phyloP scores from a whole-genome alignment of 148 eudicot genomes.

The Beta vulgaris region DNA sequence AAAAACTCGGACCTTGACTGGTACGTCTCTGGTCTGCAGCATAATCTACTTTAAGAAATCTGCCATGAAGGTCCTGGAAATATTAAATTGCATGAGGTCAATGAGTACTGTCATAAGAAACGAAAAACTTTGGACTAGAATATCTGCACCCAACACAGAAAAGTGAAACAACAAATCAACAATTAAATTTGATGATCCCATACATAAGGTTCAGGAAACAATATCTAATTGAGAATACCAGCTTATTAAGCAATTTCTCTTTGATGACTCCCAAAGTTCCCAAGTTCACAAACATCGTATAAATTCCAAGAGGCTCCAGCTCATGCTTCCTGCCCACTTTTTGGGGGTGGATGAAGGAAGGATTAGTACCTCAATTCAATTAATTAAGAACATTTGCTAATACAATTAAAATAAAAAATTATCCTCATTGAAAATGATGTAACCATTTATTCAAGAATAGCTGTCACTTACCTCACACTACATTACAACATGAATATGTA shows the following conservation, averaged over 20 bases:
- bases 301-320: neutral
- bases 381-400: no score
- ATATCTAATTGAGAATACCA: neutral
- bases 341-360: no score
- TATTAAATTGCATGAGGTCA: neutral
- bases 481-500: no score
- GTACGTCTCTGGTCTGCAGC: slow-evolving; percentile 36
- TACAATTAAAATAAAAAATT: neutral
- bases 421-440: neutral
- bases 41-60: slow-evolving; percentile 38
- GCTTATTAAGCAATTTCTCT: neutral
- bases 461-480: neutral
- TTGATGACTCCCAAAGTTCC: neutral
- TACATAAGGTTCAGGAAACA: neutral
- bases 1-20: slow-evolving; percentile 21
- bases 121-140: neutral
- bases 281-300: neutral
- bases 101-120: neutral
- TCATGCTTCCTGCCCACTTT: neutral
- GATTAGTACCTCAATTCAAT: no score
- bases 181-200: neutral
- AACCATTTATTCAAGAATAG: no score
- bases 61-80: slow-evolving; percentile 49
- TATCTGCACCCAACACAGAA: neutral
- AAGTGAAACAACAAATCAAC: neutral